Evolutionary conservation across 768 basidiomycete genomes (phyloP).

Genomic region (Hydnomerulius pinastri): DNA sequence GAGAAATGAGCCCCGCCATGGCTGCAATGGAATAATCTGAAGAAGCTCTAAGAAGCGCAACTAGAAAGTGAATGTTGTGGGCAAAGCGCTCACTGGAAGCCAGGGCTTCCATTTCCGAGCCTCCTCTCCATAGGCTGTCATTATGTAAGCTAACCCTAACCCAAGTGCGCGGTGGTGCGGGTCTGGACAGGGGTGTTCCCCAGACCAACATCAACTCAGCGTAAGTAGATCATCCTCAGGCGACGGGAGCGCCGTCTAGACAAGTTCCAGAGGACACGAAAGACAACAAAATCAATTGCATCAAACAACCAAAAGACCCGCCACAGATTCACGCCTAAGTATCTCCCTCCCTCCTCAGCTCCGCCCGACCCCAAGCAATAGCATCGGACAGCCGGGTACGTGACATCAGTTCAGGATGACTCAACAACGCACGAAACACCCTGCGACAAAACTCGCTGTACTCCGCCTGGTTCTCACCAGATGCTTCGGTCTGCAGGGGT

Average conservation of each 20-base stretch:
- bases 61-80: neutral
- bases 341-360: slow-evolving; percentile 12
- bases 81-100: neutral
- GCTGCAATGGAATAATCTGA: slow-evolving; percentile 14
- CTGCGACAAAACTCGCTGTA: slow-evolving; percentile 39
- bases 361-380: slow-evolving; percentile 31
- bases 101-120: no score
- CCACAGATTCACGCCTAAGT: no score
- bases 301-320: no score
- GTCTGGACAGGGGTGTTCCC: no score
- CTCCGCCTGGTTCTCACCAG: slow-evolving; percentile 19
- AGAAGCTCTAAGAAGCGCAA: slow-evolving; percentile 13
- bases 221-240: no score
- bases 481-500: slow-evolving; percentile 4
- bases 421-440: slow-evolving; percentile 30
- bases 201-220: no score
- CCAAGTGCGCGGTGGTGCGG: slow-evolving; percentile 6
- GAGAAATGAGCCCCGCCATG: slow-evolving; percentile 67
- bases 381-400: slow-evolving; percentile 35
- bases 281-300: no score
- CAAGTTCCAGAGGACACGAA: no score
- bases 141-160: slow-evolving; percentile 34
- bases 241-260: no score
- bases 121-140: no score
- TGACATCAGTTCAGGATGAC: slow-evolving; percentile 32